Evolutionary conservation across 192 early-diverging fungal genomes (phyloP), one percentile per base, ranked within the genome.

Genomic region (Allomyces macrogynus): DNA sequence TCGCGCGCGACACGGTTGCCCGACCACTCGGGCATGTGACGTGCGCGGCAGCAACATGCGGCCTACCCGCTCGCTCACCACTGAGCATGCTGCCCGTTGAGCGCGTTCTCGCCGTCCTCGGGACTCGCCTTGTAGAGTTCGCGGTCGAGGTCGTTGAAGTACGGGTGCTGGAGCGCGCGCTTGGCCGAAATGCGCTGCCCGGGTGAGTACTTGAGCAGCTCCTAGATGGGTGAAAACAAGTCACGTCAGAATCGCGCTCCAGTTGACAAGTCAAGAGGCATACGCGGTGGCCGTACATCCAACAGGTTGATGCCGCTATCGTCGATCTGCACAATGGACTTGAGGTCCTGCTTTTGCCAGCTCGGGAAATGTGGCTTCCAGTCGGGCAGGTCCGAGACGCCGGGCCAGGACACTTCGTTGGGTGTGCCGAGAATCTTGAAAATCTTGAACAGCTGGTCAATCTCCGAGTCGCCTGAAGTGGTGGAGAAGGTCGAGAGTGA

Each of bases 151-250:
- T 76, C 76, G 54, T 75, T 70, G 70, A 93, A 90, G 71, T 93
- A 93, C 8, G 85, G 86, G 69, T 89, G 87, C 0, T 74, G 63
- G n/a, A 91, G 76, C 10, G 89, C 84, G 62, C 83, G 77, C 66
- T 91, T 90, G 18, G 90, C 90, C 14, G 89, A 91, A 68, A 91
- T 91, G 61, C 92, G 82, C 32, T 77, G 67, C 10, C 81, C 78
- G 4, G 90, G 89, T 65, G 86, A 79, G 66, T 91, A 94, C 9
- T 72, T 74, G 10, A 94, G 75, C 75, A 92, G 79, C 63, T 82
- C 76, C 49, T 57, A n/a, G 23, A 4, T 4, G 26, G 0, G 32
- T 8, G 32, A 40, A 8, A 40, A 40, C 26, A 4, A 3, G 7
- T 8, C 4, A 40, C 32, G 32, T 40, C 32, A 40, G 32, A 7